These are phyloP conservation scores for Neofusicoccum umdonicola DNA, from an alignment of 2,329 filamentous ascomycete genomes.

Conservation along the genomic window DNA sequence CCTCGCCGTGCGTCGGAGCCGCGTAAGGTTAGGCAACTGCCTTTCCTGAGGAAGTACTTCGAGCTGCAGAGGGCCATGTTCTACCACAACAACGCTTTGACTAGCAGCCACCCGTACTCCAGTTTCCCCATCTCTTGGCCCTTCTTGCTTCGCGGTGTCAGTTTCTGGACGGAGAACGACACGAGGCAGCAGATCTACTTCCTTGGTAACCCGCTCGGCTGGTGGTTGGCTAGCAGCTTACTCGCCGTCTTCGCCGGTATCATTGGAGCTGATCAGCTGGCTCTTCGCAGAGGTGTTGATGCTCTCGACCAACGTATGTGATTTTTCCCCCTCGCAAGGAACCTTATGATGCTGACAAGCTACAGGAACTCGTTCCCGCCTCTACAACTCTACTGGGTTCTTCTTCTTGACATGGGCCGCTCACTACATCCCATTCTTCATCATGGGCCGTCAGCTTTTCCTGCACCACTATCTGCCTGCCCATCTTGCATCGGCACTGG, in stretches of 20 bases:
- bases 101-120: constrained; percentile 93
- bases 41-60: constrained; percentile 92
- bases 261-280: constrained; percentile 87
- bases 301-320: constrained; percentile 87
- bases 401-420: constrained; percentile 98
- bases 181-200: constrained; percentile 98
- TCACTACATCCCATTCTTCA: constrained; percentile 95
- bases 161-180: constrained; percentile 97
- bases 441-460: constrained; percentile 98
- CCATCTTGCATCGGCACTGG: constrained; percentile 84
- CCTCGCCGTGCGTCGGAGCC: constrained; percentile 72
- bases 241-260: constrained; percentile 93
- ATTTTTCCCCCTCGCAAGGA: not conserved
- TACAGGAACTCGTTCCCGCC: constrained; percentile 78
- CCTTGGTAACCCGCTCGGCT: constrained; percentile 91
- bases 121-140: constrained; percentile 97
- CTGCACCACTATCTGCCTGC: constrained; percentile 96
- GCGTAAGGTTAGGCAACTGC: constrained; percentile 75
- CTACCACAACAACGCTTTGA: constrained; percentile 97
- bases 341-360: constrained; percentile 31
- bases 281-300: constrained; percentile 87
- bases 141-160: constrained; percentile 93
- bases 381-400: constrained; percentile 99
- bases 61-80: constrained; percentile 98
- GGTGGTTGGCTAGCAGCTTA: constrained; percentile 93